These are phyloP conservation scores for Fusarium heterosporum DNA, from an alignment of 2,329 filamentous ascomycete genomes.

Conservation along the genomic window DNA sequence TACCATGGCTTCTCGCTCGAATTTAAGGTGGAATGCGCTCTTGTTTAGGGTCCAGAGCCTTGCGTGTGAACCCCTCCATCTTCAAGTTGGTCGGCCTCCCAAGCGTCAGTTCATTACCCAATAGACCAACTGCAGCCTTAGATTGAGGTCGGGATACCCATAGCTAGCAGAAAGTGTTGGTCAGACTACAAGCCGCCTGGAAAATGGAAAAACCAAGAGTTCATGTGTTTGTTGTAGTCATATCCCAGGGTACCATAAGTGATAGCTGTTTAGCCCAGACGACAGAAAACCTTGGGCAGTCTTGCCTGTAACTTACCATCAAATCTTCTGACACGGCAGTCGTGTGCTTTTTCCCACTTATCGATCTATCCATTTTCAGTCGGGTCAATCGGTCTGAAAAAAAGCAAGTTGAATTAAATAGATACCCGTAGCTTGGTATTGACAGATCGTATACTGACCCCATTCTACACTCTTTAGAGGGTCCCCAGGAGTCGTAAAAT, in stretches of 20 bases:
- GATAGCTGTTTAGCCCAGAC: too few species aligned
- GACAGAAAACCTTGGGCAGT: too few species aligned
- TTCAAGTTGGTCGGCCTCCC: slow-evolving; percentile 25
- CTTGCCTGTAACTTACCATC: too few species aligned
- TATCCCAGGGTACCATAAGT: too few species aligned
- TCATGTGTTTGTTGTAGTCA: neutral
- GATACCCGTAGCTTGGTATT: too few species aligned
- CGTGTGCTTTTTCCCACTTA: too few species aligned
- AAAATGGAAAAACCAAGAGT: slow-evolving; percentile 3
- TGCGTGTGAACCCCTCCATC: neutral
- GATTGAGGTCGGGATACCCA: neutral
- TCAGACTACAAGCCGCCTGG: neutral
- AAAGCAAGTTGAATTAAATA: too few species aligned
- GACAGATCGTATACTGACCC: too few species aligned
- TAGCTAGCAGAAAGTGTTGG: neutral
- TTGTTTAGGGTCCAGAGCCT: neutral
- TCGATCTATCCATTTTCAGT: too few species aligned
- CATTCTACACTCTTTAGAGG: too few species aligned
- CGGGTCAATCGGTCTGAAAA: too few species aligned
- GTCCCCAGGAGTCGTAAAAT: neutral
- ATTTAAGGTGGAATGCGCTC: neutral
- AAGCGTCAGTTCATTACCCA: slow-evolving; percentile 4
- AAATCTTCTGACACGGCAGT: too few species aligned
- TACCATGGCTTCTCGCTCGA: neutral
- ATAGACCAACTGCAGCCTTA: neutral